Conservation (phyloP, 495 filamentous ascomycete species). For the Aspergillus nidulans region DNA sequence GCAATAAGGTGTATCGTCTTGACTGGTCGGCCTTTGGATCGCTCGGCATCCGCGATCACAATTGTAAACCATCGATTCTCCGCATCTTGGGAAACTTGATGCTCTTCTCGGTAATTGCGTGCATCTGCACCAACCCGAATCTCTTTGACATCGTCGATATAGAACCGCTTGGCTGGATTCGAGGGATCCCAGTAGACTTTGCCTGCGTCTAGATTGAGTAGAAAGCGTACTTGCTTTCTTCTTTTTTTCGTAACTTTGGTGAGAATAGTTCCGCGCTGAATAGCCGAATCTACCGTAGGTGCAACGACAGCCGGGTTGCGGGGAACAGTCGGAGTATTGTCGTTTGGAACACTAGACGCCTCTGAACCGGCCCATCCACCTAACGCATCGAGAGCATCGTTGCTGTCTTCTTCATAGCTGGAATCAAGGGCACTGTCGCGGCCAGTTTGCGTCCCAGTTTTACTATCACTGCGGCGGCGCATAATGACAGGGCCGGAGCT, state of each 20-base stretch:
- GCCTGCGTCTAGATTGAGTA: slow-evolving; percentile 72
- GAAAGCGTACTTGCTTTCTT: slow-evolving; percentile 66
- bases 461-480: slow-evolving; percentile 83
- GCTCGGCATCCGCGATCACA: slow-evolving; percentile 65
- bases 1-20: slow-evolving; percentile 85
- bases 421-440: slow-evolving; percentile 49
- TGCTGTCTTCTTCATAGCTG: slow-evolving; percentile 57
- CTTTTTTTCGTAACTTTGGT: slow-evolving; percentile 81
- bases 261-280: slow-evolving; percentile 72
- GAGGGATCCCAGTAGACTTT: slow-evolving; percentile 84
- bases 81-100: slow-evolving; percentile 55
- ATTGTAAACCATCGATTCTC: slow-evolving; percentile 83
- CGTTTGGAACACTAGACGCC: slow-evolving; percentile 36
- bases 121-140: slow-evolving; percentile 83
- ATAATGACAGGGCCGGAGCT: slow-evolving; percentile 86
- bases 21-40: slow-evolving; percentile 60
- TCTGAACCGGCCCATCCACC: slow-evolving; percentile 37
- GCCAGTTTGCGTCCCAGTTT: slow-evolving; percentile 54
- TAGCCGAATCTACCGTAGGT: slow-evolving; percentile 62
- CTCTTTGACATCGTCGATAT: slow-evolving; percentile 91
- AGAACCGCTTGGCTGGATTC: slow-evolving; percentile 75
- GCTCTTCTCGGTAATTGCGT: slow-evolving; percentile 82
- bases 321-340: slow-evolving; percentile 27
- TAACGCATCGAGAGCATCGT: slow-evolving; percentile 49
- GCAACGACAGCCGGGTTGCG: slow-evolving; percentile 49